Evolutionary conservation across 768 basidiomycete species (phyloP), one percentile per base, ranked within the genome.

Genomic region (Termitomyces sp.): DNA sequence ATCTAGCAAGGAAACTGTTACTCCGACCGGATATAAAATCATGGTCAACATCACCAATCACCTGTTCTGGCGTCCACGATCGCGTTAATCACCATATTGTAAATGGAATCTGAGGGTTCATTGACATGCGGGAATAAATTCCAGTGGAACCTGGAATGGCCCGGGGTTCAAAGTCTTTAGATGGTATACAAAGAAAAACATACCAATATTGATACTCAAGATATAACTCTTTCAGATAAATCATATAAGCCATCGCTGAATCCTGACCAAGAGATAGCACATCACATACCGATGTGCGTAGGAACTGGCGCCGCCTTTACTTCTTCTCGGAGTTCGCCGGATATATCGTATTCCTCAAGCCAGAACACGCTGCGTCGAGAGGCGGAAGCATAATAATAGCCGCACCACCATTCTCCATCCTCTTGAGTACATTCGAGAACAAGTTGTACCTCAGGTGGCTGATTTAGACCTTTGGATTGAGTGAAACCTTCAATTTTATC

Each of bases 141-240:
- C 47, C 54, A 55, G 13, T 55, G 38, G n/a, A 42, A 16, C 23
- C 47, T 39, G 31, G 29, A 31, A 18, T 15, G 12, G 20, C 11
- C 29, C 23, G 22, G 43, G 16, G n/a, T n/a, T n/a, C n/a, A n/a
- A n/a, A n/a, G n/a, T n/a, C n/a, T n/a, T n/a, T n/a, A n/a, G n/a
- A n/a, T n/a, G n/a, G n/a, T n/a, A n/a, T n/a, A n/a, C n/a, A n/a
- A n/a, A n/a, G n/a, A n/a, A n/a, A n/a, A n/a, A n/a, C n/a, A n/a
- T 29, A 43, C 54, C 54, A 55, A n/a, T 41, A 55, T 18, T 55
- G 38, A 29, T 40, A 49, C 32, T 55, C 46, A 23, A 55, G 54
- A 48, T 39, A 55, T 15, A 48, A 16, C 29, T 49, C 54, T 55
- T 39, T 39, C 38, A 18, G n/a, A n/a, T n/a, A n/a, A 11, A 39